Conservation (phyloP, 108 stramenopile species). For the Nannochloropsis salina region DNA sequence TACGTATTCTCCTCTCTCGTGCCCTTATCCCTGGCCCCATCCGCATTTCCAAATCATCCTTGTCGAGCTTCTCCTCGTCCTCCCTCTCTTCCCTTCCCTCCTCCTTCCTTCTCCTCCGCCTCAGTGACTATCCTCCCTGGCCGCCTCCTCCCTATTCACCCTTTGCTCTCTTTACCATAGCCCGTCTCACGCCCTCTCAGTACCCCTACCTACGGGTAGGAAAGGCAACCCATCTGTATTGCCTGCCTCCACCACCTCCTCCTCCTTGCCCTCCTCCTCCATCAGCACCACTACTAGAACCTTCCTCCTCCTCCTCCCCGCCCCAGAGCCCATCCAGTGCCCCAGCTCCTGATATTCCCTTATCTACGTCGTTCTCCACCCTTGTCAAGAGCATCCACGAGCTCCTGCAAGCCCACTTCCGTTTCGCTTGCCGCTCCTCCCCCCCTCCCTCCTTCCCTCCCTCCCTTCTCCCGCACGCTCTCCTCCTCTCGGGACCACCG, state of each 20-base stretch:
- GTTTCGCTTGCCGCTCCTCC: neutral
- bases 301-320: neutral
- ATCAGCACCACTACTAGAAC: neutral
- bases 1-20: neutral
- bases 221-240: neutral
- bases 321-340: neutral
- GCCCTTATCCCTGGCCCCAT: neutral
- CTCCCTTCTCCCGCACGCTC: neutral
- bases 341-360: neutral
- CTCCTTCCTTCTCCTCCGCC: neutral
- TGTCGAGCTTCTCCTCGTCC: neutral
- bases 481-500: conserved; percentile 32
- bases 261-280: neutral
- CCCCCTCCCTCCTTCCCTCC: neutral
- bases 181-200: neutral
- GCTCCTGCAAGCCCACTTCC: neutral
- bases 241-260: neutral
- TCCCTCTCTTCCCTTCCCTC: neutral
- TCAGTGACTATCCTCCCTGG: neutral
- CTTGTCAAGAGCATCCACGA: neutral
- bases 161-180: neutral
- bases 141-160: too few species aligned
- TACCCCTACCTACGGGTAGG: neutral
- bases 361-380: neutral
- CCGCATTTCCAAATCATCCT: neutral